These are phyloP conservation scores for Tephrocybe sp. DNA, from an alignment of 768 basidiomycete species.

Conservation along the genomic window DNA sequence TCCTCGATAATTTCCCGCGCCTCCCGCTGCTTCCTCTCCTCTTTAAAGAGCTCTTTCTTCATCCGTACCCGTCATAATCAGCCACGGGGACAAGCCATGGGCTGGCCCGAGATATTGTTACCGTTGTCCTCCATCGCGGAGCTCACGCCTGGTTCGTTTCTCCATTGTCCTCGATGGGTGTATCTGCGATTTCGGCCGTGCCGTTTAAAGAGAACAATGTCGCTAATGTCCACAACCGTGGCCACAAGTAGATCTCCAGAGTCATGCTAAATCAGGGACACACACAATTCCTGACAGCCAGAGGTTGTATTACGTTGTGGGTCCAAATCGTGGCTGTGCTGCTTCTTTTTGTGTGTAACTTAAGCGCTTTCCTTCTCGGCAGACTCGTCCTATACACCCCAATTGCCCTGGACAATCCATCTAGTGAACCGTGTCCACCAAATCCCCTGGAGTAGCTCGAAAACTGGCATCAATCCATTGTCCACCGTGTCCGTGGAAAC, in stretches of 20 bases:
- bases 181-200: slow-evolving; percentile 7
- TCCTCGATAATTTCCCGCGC: slow-evolving; percentile 34
- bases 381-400: neutral
- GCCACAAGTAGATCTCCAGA: slow-evolving; percentile 11
- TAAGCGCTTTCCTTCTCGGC: neutral
- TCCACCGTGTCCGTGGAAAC: neutral
- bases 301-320: slow-evolving; percentile 41
- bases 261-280: slow-evolving; percentile 13
- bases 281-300: slow-evolving; percentile 8
- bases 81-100: neutral
- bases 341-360: slow-evolving; percentile 18
- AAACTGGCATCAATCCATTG: neutral
- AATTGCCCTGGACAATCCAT: neutral
- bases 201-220: slow-evolving; percentile 32
- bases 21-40: slow-evolving; percentile 18
- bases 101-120: neutral
- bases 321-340: slow-evolving; percentile 44
- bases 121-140: neutral
- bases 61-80: too few relatives aligned
- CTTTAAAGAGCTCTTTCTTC: slow-evolving; percentile 14
- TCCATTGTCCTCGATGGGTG: slow-evolving; percentile 23
- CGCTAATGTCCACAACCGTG: slow-evolving; percentile 1
- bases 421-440: neutral
- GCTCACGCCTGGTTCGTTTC: neutral
- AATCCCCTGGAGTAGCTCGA: neutral